A percentile compares a stretch with the other conserved stretches of the same genome.
Conservation (phyloP, 345 rosid genomes). For the Iberis pinnata region DNA sequence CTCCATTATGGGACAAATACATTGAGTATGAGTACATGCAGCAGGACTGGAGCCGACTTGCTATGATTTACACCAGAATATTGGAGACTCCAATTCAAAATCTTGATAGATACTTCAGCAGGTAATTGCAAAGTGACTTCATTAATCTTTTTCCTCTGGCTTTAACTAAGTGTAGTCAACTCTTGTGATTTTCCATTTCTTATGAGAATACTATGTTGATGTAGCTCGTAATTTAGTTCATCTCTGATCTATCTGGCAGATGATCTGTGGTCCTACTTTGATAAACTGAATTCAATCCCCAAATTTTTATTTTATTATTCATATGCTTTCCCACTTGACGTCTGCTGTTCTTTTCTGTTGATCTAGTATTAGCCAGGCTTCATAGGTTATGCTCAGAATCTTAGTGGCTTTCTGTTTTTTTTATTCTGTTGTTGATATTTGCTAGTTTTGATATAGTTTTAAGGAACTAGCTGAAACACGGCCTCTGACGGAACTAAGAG, state of each 20-base stretch:
- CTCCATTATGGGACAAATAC: conserved; percentile 87
- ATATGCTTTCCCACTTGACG: neutral
- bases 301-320: neutral
- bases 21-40: conserved; percentile 91
- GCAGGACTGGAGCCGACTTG: conserved; percentile 73
- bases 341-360: neutral
- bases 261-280: neutral
- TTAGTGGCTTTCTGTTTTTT: neutral
- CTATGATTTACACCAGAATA: conserved; percentile 70
- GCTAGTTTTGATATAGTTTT: conserved; percentile 44
- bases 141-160: too few species aligned
- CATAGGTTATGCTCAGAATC: neutral
- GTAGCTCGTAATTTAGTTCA: neutral
- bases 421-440: conserved; percentile 11
- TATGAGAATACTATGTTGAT: too few species aligned
- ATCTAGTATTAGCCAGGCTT: neutral
- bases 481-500: conserved; percentile 73
- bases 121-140: conserved; percentile 36
- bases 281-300: neutral
- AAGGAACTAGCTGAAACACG: conserved; percentile 73
- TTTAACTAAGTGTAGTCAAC: too few species aligned
- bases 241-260: neutral
- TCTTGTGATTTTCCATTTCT: too few species aligned
- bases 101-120: conserved; percentile 65
- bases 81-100: conserved; percentile 80